Base-by-base conservation (phyloP, 768 basidiomycete genomes). In the Lactarius akahatsu region DNA sequence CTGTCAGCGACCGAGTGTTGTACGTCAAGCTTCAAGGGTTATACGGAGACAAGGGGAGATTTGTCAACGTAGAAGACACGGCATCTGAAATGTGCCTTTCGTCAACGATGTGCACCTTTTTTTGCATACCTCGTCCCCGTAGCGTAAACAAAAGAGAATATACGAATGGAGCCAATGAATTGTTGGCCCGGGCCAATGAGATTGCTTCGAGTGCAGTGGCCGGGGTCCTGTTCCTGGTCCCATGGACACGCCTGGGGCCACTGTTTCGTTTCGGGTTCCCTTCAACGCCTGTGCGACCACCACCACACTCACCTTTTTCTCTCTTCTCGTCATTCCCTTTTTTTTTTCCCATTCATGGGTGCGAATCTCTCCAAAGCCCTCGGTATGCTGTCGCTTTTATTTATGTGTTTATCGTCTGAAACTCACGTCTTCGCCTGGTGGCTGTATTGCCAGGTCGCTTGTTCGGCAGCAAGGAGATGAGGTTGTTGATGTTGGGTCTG, bases 391-490 rank as follows among this genome's bases (percentile, higher is more conserved):
- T 38, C 8, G 11, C 16, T 58, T 30, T 38, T 16, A 36, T 11
- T 30, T 56, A 62, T 63, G 50, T 34, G 34, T 43, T 52, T 59
- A 56, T 62, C 59, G 64, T 50, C 15, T 41, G 26, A 26, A 34
- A 36, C 62, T 64, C 30, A 62, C 62, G n/a, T 71, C 64, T 54
- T 15, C 43, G 52, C 32, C 1, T 26, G 4, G n/a, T 38, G 40
- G 3, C 30, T 56, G 30, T n/a, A 23, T 50, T 41, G n/a, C 55
- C 73, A 96, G 94, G 86, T 76, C 93, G 91, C 81, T 81, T 98
- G 72, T 98, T 98, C 77, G 96, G 95, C 69, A 98, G 95, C 85
- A 96, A 95, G 85, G 96, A 98, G 85, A 98, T 98, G 96, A 82
- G 95, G 74, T 80, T 96, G 74, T 80, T 97, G 76, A 98, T 98